phyloP scores from a whole-genome alignment of 177 flowering plant genomes.

The Vitis hybrid region DNA sequence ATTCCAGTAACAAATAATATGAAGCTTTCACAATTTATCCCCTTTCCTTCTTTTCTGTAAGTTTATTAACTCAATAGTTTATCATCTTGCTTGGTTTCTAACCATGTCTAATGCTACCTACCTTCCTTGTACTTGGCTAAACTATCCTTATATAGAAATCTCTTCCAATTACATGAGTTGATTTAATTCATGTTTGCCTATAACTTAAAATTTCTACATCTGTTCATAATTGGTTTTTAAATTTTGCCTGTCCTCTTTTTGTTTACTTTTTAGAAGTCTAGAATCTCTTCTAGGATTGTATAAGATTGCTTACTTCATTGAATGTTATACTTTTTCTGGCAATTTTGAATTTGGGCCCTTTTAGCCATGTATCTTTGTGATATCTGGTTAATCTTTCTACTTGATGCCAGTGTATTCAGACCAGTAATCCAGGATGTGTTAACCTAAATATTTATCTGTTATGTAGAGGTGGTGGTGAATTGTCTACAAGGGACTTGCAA shows the following conservation, averaged over 20 bases:
- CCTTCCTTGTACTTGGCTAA: neutral
- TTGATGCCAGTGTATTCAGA: neutral
- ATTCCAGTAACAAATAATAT: too few relatives aligned
- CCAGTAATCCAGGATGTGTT: neutral
- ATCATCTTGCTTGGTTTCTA: neutral
- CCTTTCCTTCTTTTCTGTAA: too few relatives aligned
- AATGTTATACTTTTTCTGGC: too few relatives aligned
- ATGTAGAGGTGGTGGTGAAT: slow-evolving; percentile 73
- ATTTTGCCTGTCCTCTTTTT: too few relatives aligned
- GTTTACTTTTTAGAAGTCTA: neutral
- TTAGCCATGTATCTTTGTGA: neutral
- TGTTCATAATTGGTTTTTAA: too few relatives aligned
- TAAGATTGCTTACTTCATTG: too few relatives aligned
- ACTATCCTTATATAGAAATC: neutral
- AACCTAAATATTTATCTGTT: slow-evolving; percentile 5
- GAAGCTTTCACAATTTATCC: too few relatives aligned
- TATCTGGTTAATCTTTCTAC: neutral
- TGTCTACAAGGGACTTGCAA: slow-evolving; percentile 91
- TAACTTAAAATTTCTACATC: too few relatives aligned
- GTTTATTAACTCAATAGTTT: too few relatives aligned
- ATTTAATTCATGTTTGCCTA: neutral
- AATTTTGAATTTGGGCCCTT: neutral
- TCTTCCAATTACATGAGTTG: neutral
- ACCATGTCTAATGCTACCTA: neutral
- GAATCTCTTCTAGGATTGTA: too few relatives aligned